These are phyloP conservation scores for Suhomyces choctaworum DNA, from an alignment of 1,139 yeast genomes.

Conservation along the genomic window DNA sequence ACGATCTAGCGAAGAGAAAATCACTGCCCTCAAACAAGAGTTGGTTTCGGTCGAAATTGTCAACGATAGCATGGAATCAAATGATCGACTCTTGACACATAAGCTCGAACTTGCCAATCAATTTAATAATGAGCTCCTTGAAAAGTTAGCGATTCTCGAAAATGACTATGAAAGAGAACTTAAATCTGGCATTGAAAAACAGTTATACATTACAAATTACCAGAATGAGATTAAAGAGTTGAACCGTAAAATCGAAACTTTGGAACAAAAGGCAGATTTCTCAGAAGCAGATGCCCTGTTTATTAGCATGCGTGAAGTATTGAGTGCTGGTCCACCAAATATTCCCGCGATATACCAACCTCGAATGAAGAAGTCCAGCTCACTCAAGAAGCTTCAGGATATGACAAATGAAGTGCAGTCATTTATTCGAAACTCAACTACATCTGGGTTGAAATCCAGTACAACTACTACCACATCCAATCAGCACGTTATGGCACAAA, in stretches of 20 bases:
- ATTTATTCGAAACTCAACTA: conserved; percentile 15
- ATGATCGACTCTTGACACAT: conserved; percentile 36
- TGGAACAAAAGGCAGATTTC: conserved; percentile 12
- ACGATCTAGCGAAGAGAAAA: conserved; percentile 22
- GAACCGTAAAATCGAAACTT: conserved; percentile 14
- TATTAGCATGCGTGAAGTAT: conserved; percentile 33
- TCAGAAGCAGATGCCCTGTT: conserved; percentile 29
- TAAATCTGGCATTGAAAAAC: conserved; percentile 31
- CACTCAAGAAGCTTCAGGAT: conserved; percentile 20
- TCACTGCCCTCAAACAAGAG: conserved; percentile 28
- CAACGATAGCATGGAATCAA: conserved; percentile 44
- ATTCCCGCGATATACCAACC: conserved; percentile 2
- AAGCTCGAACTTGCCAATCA: conserved; percentile 38
- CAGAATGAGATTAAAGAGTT: conserved; percentile 33
- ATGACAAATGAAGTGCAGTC: conserved; percentile 17
- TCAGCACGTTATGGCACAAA: conserved; percentile 9
- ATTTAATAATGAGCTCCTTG: conserved; percentile 43
- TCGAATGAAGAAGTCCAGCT: conserved; percentile 16
- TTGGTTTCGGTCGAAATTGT: conserved; percentile 43
- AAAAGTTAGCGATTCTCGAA: conserved; percentile 43
- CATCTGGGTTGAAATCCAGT: conserved; percentile 10
- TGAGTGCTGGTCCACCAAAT: conserved; percentile 36
- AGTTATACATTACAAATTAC: conserved; percentile 37
- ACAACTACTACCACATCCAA: conserved; percentile 13
- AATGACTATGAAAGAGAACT: conserved; percentile 41